Evolutionary conservation across 73 alveolate genomes (phyloP), one percentile per base, ranked within the genome.

Genomic region (Breviolum minutum): DNA sequence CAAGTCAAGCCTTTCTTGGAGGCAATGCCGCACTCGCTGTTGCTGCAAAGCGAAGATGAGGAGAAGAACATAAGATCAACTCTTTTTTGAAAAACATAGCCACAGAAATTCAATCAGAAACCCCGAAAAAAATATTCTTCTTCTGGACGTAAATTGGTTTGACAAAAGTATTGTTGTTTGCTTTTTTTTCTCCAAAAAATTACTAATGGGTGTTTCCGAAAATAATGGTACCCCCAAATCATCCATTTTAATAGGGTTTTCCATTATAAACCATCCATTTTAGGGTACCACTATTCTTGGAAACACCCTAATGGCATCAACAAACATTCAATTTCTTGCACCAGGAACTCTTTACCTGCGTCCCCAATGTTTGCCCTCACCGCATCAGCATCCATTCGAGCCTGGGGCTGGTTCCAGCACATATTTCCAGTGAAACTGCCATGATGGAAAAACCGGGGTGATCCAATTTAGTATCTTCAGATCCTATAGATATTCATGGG

Each of bases 41-140:
- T 92, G 98, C 90, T 92, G 81, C 98, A 92, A 40, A 92, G 98
- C 90, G 98, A 92, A 61, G 98, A 92, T 60, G 98, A 92, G 98
- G 98, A 73, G 76, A 9, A 1, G 62, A 19, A 19, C n/a, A 9
- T 27, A 30, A 12, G n/a, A 26, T 12, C 30, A 9, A 24, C 60
- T 40, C 54, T 40, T 40, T 40, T 40, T 40, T 0, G 54, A 40
- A 40, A 73, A 73, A 73, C 83, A 73, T 73, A 14, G 83, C n/a
- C n/a, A 20, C 60, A 73, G 22, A 62, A 77, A 7, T 0, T 66
- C 32, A 40, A 40, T 40, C 54, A 40, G 54, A 40, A 40, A 40
- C 54, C 54, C 54, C 54, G 5, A 40, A 40, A 40, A 40, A 40
- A 40, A 40, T 40, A 40, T 40, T 40, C 54, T 40, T 40, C 54